These are phyloP conservation scores for Claviceps africana DNA, from an alignment of 2,329 filamentous ascomycete species.

Conservation along the genomic window DNA sequence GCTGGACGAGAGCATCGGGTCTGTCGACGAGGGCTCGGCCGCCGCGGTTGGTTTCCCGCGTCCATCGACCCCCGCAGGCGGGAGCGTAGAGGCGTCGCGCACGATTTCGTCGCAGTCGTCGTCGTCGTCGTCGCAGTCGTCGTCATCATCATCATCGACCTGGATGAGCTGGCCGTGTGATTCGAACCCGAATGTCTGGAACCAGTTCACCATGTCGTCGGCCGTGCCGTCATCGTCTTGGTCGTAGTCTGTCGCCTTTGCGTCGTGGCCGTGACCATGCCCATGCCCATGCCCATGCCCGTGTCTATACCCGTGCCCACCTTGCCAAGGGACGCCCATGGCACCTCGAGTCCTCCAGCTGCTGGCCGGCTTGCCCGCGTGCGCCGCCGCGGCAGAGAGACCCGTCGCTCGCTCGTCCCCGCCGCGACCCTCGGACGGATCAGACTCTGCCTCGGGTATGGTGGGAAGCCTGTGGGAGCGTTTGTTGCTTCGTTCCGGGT, in stretches of 20 bases:
- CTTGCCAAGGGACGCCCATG: background rate
- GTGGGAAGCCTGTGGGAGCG: conserved; percentile 16
- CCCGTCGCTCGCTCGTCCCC: background rate
- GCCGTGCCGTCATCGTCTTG: conserved; percentile 28
- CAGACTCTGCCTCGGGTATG: conserved; percentile 3
- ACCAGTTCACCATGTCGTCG: conserved; percentile 36
- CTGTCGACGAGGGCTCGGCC: no score
- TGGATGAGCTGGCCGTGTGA: conserved; percentile 25
- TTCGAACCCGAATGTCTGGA: conserved; percentile 34
- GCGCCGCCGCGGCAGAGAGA: background rate
- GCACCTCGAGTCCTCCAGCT: no score
- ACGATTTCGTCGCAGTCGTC: background rate
- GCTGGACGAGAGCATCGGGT: conserved; percentile 5
- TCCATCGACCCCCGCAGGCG: background rate
- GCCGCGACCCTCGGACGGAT: background rate
- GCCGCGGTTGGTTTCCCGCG: background rate
- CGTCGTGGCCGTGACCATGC: background rate
- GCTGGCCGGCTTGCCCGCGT: no score
- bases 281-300: no score
- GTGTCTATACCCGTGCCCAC: background rate
- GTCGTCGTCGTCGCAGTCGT: conserved; percentile 13
- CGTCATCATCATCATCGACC: conserved; percentile 7
- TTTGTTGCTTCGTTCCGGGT: conserved; percentile 23
- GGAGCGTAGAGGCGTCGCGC: no score
- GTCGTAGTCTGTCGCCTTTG: conserved; percentile 17